Evolutionary conservation across 2,329 filamentous ascomycete species (phyloP).

Genomic region (Diplocarpon rosae): DNA sequence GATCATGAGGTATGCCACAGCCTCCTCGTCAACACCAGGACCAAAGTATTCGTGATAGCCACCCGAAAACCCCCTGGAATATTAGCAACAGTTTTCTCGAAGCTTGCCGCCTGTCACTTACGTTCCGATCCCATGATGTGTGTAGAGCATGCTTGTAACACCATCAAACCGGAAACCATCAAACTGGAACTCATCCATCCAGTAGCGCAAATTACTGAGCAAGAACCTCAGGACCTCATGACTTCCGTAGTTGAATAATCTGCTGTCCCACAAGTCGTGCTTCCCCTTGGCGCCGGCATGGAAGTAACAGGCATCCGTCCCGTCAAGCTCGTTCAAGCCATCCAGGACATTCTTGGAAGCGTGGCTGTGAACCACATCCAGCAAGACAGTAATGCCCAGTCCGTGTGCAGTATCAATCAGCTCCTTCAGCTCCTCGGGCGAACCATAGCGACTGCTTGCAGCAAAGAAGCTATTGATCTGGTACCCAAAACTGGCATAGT

Average conservation of each 20-base stretch:
- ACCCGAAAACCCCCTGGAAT: conserved; percentile 74
- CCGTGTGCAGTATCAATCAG: conserved; percentile 90
- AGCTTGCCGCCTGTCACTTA: conserved; percentile 37
- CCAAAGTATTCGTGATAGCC: conserved; percentile 99
- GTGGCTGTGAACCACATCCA: conserved; percentile 96
- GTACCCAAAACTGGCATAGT: conserved; percentile 98
- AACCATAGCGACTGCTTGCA: conserved; percentile 87
- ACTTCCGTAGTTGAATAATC: conserved; percentile 91
- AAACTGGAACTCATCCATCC: conserved; percentile 98
- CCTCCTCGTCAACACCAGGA: conserved; percentile 78
- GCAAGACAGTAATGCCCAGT: conserved; percentile 78
- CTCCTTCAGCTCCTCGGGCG: conserved; percentile 91
- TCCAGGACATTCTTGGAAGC: conserved; percentile 96
- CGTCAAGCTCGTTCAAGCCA: conserved; percentile 91
- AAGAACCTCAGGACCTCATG: conserved; percentile 95
- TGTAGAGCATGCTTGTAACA: conserved; percentile 96
- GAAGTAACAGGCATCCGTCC: conserved; percentile 92
- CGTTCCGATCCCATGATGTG: conserved; percentile 93
- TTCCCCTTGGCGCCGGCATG: conserved; percentile 74
- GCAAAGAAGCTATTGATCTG: conserved; percentile 99
- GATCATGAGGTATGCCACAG: conserved; percentile 87
- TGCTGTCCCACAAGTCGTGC: conserved; percentile 92
- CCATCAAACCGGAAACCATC: conserved; percentile 97
- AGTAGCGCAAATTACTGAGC: conserved; percentile 89
- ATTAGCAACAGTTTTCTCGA: conserved; percentile 9